Evolutionary conservation across 768 basidiomycete genomes (phyloP), one percentile per base, ranked within the genome.

Genomic region (Tricholoma hemisulphureum): DNA sequence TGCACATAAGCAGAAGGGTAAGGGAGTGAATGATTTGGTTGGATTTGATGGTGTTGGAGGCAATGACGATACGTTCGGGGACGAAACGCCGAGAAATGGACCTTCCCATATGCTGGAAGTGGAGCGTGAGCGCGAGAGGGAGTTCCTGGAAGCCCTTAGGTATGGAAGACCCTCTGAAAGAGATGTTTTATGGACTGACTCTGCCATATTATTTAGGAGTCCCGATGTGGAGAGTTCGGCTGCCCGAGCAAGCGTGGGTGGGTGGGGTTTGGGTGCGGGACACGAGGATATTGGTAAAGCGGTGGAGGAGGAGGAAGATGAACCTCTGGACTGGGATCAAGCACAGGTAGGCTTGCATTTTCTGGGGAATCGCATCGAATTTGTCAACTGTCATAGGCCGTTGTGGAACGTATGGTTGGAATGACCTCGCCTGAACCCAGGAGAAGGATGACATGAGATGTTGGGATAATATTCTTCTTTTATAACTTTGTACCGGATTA

Each of bases 181-280:
- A 35, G 23, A 21, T 35, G 23, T 31, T 31, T 14, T 4, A 20
- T 39, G 55, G 14, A 45, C 16, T 41, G 39, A 29, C 23, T 39
- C 29, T 23, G n/a, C n/a, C n/a, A n/a, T 28, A 24, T 6, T 57
- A 52, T 56, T 53, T 61, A 84, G 83, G 73, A 85, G 84, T 65
- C 83, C 84, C 0, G 84, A 82, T 64, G 60, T 76, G 9, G 82
- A 80, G 11, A 63, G 66, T 11, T 62, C 72, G 10, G 66, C 69
- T 39, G 57, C 73, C 6, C 73, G 80, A 35, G 80, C 77, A 14
- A 85, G 82, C 59, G 75, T 80, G n/a, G 86, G 87, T 11, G 89
- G 89, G 13, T 91, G 89, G 89, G 89, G 88, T 2, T 73, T 90
- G 2, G 89, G 87, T 6, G 80, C 75, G 5, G 83, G 83, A 24